These are phyloP conservation scores for Hylodesmum podocarpum DNA, from an alignment of 306 rosid species.

Conservation along the genomic window DNA sequence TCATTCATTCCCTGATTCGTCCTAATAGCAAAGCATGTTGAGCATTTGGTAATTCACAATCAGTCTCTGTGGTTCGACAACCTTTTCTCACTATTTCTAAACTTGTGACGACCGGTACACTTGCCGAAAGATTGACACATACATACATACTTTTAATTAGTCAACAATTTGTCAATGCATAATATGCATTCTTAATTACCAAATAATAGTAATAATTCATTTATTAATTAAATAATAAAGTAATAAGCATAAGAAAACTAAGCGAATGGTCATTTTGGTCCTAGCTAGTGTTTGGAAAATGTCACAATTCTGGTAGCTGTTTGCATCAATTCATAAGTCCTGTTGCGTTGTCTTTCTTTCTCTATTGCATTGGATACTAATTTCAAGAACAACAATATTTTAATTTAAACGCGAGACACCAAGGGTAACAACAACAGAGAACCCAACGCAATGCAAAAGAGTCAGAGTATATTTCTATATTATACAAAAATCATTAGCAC, in stretches of 20 bases:
- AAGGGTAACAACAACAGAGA: not conserved
- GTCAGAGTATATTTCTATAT: no score
- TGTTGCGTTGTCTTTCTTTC: slow-evolving; percentile 42
- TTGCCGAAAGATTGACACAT: no score
- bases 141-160: no score
- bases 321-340: slow-evolving; percentile 47
- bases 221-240: not conserved
- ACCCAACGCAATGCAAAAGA: no score
- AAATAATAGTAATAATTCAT: not conserved
- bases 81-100: no score
- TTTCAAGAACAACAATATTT: slow-evolving; percentile 22
- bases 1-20: no score
- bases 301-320: slow-evolving; percentile 57
- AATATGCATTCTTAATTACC: not conserved
- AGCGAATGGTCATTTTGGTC: slow-evolving; percentile 35
- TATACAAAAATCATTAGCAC: no score
- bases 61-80: no score
- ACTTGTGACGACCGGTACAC: no score
- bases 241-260: slow-evolving; percentile 21
- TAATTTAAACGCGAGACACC: not conserved
- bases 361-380: slow-evolving; percentile 50
- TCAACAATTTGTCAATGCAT: slow-evolving; percentile 18
- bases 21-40: no score
- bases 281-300: slow-evolving; percentile 49
- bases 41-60: no score